Evolutionary conservation across 2,329 filamentous ascomycete genomes (phyloP), one percentile per base, ranked within the genome.

Genomic region (Fusarium concolor): DNA sequence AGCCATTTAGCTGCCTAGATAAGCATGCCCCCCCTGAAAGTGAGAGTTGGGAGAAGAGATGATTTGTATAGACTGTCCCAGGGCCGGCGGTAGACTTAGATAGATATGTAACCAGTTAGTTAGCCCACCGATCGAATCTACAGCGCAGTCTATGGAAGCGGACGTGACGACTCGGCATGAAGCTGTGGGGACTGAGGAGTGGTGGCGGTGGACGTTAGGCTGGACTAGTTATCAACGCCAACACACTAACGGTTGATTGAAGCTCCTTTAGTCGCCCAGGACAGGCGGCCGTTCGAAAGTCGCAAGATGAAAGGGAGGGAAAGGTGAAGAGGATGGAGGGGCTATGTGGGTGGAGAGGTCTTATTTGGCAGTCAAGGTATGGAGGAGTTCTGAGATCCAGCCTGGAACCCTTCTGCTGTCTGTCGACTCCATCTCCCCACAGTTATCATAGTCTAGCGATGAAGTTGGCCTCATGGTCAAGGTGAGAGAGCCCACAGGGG

Each of bases 1-100:
- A 71, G 76, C 78, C 80, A 79, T 79, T 81, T 74, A 79, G 15
- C 33, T n/a, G 10, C 43, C 59, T 59, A 31, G 33, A 42, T 45
- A 33, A 47, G 26, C 20, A 51, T 47, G 61, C 65, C 61, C 49
- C 49, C 43, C 49, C 26, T 55, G 22, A 35, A 33, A 35, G 45
- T 22, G 33, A 47, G 33, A 62, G 46, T 47, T 38, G 49, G 44
- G 39, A 28, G 44, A 56, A 51, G 57, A 62, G 43, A 66, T 45
- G 61, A 50, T 63, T 54, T 57, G 31, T 14, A 47, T 45, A 20
- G 39, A 38, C 37, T 37, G 45, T 41, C 26, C 61, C 53, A 42
- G 57, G 55, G 54, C 46, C 56, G 58, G 61, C 56, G 60, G 68
- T 45, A 56, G 59, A 56, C 55, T 43, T 58, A 55, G 63, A 62